Conservation (phyloP, 2,329 filamentous ascomycete genomes). For the Nemania sp. region DNA sequence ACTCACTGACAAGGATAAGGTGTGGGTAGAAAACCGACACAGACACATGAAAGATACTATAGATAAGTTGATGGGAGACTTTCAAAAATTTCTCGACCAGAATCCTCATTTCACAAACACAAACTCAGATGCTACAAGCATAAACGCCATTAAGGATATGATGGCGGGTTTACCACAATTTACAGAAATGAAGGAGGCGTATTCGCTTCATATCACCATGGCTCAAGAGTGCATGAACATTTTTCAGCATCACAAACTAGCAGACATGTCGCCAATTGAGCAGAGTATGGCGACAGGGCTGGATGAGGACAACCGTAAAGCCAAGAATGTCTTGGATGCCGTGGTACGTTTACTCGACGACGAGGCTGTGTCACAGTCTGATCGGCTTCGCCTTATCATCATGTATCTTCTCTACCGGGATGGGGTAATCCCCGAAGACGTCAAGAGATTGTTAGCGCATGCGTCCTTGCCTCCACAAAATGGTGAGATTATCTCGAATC, state of each 20-base stretch:
- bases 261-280: constrained; percentile 85
- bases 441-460: constrained; percentile 82
- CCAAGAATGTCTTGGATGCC: constrained; percentile 85
- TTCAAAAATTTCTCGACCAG: constrained; percentile 85
- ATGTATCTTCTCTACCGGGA: constrained; percentile 86
- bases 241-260: constrained; percentile 82
- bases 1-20: constrained; percentile 84
- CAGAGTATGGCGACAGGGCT: constrained; percentile 90
- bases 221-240: constrained; percentile 95
- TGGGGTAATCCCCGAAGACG: constrained; percentile 80
- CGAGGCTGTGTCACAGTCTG: constrained; percentile 68
- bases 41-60: constrained; percentile 98
- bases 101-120: constrained; percentile 90
- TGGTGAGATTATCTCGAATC: constrained; percentile 71
- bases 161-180: constrained; percentile 92
- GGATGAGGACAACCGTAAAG: constrained; percentile 89
- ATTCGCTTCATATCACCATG: constrained; percentile 94
- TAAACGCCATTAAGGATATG: constrained; percentile 97
- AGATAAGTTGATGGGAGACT: constrained; percentile 88
- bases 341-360: constrained; percentile 89
- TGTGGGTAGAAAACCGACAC: constrained; percentile 95
- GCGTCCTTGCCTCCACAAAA: constrained; percentile 76
- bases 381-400: constrained; percentile 82
- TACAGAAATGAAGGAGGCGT: constrained; percentile 92
- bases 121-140: constrained; percentile 68